Evolutionary conservation across 2,329 filamentous ascomycete species (phyloP), one percentile per base, ranked within the genome.

Genomic region (Aspergillus felis): DNA sequence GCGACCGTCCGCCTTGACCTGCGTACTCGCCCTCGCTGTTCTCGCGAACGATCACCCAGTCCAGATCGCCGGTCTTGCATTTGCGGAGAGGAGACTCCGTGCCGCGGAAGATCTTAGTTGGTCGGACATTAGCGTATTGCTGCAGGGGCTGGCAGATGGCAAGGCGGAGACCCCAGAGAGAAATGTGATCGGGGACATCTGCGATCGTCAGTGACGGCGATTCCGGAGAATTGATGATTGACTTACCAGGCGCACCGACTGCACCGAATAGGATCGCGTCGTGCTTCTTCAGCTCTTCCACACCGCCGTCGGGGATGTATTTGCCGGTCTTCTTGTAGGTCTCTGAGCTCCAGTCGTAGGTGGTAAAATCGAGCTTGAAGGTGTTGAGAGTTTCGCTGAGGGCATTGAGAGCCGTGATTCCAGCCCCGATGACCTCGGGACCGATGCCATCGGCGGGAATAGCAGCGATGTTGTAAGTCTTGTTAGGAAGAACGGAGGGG

Each of bases 381-480:
- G 81, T 80, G 42, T 81, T 77, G 1, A 85, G 74, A 1, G 80
- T 68, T 35, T 67, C 61, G 1, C 66, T 61, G 49, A 73, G 59
- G 12, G 71, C 68, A 49, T 85, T 78, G 52, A 90, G 72, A 0
- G 87, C 87, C 46, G 81, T 76, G 8, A 89, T 82, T 2, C 85
- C 86, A 1, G 85, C 85, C 32, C 80, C 76, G 70, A 88, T 83
- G 10, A 90, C 87, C 70, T 90, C 87, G 1, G 81, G 81, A 1
- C 87, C 87, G 59, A 90, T 89, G 54, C 87, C 87, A 66, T 90
- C 87, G 7, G 84, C 87, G 0, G 86, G 85, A 55, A 90, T 87
- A 29, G 79, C 81, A n/a, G 86, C 86, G 59, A 88, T 85, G 53
- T 69, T 77, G 64, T 82, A 79, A 12, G 68, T 65, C 49, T 67